Conservation (phyloP, 768 basidiomycete genomes). For the Podaxis sp. region DNA sequence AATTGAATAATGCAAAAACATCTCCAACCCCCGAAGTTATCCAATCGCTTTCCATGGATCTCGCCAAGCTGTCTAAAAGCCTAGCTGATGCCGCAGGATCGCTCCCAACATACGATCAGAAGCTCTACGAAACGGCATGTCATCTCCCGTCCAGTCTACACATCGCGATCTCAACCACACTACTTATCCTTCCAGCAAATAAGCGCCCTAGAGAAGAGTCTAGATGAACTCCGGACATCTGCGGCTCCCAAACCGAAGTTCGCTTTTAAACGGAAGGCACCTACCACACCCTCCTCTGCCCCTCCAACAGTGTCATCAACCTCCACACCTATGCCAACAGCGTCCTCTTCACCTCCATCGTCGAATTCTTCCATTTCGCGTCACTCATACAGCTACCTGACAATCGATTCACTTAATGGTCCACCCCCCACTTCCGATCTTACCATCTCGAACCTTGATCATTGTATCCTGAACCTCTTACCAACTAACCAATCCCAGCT, state of each 20-base stretch:
- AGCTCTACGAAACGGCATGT: conserved; percentile 52
- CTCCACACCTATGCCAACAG: neutral
- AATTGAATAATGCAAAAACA: conserved; percentile 38
- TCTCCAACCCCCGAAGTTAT: conserved; percentile 34
- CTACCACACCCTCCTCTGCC: conserved; percentile 14
- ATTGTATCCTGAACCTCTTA: conserved; percentile 72
- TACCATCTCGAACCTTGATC: conserved; percentile 61
- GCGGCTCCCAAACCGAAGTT: conserved; percentile 60
- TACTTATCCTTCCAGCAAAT: conserved; percentile 51
- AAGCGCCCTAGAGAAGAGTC: conserved; percentile 51
- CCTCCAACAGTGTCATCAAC: conserved; percentile 6
- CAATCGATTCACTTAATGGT: conserved; percentile 35
- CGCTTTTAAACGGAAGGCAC: conserved; percentile 50
- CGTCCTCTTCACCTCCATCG: conserved; percentile 17
- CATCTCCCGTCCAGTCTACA: neutral
- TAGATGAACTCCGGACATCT: conserved; percentile 49
- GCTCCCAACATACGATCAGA: conserved; percentile 72
- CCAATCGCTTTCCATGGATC: conserved; percentile 43
- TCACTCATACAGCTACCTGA: conserved; percentile 46
- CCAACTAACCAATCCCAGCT: conserved; percentile 19
- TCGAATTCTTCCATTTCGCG: conserved; percentile 43
- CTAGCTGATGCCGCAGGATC: conserved; percentile 63
- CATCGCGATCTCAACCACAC: neutral
- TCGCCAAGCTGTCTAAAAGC: conserved; percentile 59
- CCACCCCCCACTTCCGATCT: conserved; percentile 46